Base-by-base conservation (phyloP, 148 eudicot genomes). In the Bassia scoparia region DNA sequence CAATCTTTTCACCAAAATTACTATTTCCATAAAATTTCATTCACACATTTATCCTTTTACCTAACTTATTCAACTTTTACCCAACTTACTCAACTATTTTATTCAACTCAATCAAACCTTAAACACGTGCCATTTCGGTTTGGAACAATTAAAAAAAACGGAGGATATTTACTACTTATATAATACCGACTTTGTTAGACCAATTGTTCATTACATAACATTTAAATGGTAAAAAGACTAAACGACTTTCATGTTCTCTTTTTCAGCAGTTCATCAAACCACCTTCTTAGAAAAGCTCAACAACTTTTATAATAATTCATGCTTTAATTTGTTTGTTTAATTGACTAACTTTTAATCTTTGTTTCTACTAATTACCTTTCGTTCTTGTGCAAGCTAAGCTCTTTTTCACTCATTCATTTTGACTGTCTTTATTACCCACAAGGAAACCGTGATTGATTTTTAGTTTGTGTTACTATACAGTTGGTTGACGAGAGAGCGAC, bases 181-280 rank as follows among this genome's bases (percentile, higher is more conserved):
- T 41, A 41, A 41, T 41, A 41, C 46, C 46, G 46, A 41, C 46
- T 41, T 52, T 52, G 56, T 24, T 21, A 20, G 20, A 52, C 56
- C 2, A 52, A 1, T 52, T 52, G 56, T 21, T 52, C 56, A 24
- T 18, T 52, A 52, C 56, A 52, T 52, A 58, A 29, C 15, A 58
- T 58, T n/a, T 58, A 58, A 27, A 21, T 26, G 12, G 53, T 23
- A 35, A 73, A 73, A 73, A 73, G 76, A n/a, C 30, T 49, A 5
- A 49, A 64, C 38, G 50, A 62, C 76, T 73, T 73, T 73, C 29
- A 9, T 16, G 27, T n/a, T 63, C 24, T 63, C 53, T 63, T n/a
- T 41, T 41, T 43, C 46, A 26, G 17, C 68, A 46, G 35, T 38
- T 64, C 72, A 31, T 52, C 50, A 61, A 73, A 10, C 69, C 46